These are phyloP conservation scores for Carallia brachiata DNA, from an alignment of 345 rosid species.

Conservation along the genomic window DNA sequence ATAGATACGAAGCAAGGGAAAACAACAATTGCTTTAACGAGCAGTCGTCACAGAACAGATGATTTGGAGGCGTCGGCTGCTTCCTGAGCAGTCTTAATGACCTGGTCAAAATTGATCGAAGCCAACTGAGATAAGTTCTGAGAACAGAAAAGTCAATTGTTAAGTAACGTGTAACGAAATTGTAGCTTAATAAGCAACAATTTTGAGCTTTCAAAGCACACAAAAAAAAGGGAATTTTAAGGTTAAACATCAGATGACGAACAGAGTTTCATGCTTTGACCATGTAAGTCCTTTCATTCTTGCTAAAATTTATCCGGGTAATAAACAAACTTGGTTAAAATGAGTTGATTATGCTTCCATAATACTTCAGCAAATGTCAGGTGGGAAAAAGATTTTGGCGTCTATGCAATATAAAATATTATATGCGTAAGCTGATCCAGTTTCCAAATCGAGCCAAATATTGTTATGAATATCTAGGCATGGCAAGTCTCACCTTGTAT, in stretches of 20 bases:
- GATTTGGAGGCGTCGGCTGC: constrained; percentile 49
- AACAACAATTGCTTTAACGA: not conserved
- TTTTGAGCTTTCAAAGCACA: not conserved
- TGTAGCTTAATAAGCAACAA: not conserved
- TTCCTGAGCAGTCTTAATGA: constrained; percentile 54
- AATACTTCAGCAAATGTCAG: not conserved
- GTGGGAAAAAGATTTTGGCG: not conserved
- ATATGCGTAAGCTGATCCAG: not conserved
- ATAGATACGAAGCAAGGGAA: not conserved
- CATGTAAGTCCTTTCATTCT: too few relatives aligned
- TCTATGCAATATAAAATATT: not conserved
- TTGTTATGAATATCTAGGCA: not conserved
- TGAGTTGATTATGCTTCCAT: too few relatives aligned
- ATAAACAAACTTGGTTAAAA: too few relatives aligned
- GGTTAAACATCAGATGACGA: not conserved
- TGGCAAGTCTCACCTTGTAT: constrained; percentile 59
- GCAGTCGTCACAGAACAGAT: constrained; percentile 34
- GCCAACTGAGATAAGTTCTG: constrained; percentile 94
- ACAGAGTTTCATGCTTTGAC: too few relatives aligned
- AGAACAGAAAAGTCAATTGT: not conserved
- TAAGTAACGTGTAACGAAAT: not conserved
- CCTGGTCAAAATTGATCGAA: constrained; percentile 83
- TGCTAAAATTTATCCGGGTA: too few relatives aligned
- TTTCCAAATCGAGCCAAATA: not conserved
- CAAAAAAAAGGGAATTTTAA: not conserved